Conservation (phyloP, 352 stramenopile genomes). For the Pythium biforme region DNA sequence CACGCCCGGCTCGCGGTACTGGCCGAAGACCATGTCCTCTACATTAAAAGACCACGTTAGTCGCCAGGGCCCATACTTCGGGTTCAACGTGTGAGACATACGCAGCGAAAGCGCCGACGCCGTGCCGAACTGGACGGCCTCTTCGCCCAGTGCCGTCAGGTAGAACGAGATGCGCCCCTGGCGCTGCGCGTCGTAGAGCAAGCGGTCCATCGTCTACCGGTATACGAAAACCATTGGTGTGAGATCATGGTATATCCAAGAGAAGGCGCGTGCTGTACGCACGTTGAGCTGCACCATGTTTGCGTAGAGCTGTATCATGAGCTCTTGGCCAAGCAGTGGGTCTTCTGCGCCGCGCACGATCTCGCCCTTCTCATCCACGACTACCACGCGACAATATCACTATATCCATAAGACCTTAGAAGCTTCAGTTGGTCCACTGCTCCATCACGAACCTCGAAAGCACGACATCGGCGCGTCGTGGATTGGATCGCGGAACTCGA, state of each 20-base stretch:
- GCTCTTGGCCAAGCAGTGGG: constrained; percentile 71
- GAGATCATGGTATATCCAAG: not conserved
- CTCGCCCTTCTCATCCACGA: constrained; percentile 85
- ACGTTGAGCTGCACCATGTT: constrained; percentile 85
- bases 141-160: constrained; percentile 93
- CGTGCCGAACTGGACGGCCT: constrained; percentile 95
- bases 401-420: not conserved
- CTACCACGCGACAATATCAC: constrained; percentile 23
- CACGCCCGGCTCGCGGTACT: constrained; percentile 97
- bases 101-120: constrained; percentile 84
- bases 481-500: constrained; percentile 88
- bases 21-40: constrained; percentile 95
- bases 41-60: no score
- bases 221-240: not conserved
- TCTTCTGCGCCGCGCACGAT: constrained; percentile 70
- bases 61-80: no score
- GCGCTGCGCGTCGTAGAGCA: constrained; percentile 96
- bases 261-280: not conserved
- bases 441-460: constrained; percentile 74
- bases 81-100: constrained; percentile 2
- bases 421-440: not conserved
- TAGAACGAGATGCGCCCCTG: constrained; percentile 95
- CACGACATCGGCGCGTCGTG: constrained; percentile 84
- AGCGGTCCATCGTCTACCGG: constrained; percentile 93
- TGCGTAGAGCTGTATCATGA: constrained; percentile 86